These are phyloP conservation scores for Apophysomyces trapeziformis DNA, from an alignment of 371 early-diverging fungal genomes.

Conservation along the genomic window DNA sequence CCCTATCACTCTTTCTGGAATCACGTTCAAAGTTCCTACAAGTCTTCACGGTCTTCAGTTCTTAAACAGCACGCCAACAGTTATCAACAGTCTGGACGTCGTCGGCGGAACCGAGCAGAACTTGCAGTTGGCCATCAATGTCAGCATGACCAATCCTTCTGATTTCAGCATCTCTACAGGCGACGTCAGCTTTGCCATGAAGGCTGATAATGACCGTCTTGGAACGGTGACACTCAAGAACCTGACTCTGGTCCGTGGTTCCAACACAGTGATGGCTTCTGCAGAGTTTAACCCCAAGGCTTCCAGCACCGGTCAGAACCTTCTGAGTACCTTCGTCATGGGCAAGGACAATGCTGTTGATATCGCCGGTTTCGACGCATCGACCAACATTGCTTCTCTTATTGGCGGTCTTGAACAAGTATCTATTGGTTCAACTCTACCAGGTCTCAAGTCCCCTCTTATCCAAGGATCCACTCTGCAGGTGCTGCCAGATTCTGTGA, in stretches of 20 bases:
- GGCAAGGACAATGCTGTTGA: constrained; percentile 55
- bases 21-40: constrained; percentile 61
- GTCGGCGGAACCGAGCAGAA: constrained; percentile 55
- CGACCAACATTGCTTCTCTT: constrained; percentile 55
- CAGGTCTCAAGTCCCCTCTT: constrained; percentile 55
- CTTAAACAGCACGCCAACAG: constrained; percentile 59
- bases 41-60: constrained; percentile 63
- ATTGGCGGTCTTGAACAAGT: constrained; percentile 48
- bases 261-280: constrained; percentile 46
- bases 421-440: constrained; percentile 51
- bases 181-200: constrained; percentile 52
- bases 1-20: constrained; percentile 56
- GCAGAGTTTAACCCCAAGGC: constrained; percentile 57
- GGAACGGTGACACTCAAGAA: constrained; percentile 56
- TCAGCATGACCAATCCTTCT: constrained; percentile 65
- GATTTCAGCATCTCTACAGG: constrained; percentile 60
- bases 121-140: constrained; percentile 57
- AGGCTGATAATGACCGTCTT: constrained; percentile 42
- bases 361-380: constrained; percentile 50
- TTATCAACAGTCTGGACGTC: constrained; percentile 63
- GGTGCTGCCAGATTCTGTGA: constrained; percentile 48
- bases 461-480: constrained; percentile 50
- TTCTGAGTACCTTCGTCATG: constrained; percentile 57
- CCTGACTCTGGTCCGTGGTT: constrained; percentile 53
- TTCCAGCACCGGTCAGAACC: constrained; percentile 51